A percentile compares a stretch with the other conserved stretches of the same genome.
These are phyloP conservation scores for Phytopythium montanum DNA, from an alignment of 352 stramenopile species.

Conservation along the genomic window DNA sequence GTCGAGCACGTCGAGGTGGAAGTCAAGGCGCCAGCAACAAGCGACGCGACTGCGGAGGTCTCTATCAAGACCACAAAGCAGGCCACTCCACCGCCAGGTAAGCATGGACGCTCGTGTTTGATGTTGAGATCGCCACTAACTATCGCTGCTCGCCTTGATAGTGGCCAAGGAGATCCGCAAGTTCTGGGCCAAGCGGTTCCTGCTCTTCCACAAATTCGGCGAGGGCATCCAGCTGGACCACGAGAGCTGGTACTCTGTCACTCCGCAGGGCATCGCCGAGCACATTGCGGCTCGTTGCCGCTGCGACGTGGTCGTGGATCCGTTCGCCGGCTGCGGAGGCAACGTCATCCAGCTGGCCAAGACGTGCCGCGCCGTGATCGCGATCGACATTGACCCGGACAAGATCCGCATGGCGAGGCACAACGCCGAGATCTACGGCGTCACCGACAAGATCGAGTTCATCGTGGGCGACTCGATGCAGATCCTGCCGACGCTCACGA, in stretches of 20 bases:
- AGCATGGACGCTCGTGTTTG: background rate
- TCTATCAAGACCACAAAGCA: slow-evolving; percentile 5
- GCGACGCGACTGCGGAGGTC: slow-evolving; percentile 1
- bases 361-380: slow-evolving; percentile 88
- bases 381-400: slow-evolving; percentile 89
- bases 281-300: slow-evolving; percentile 78
- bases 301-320: slow-evolving; percentile 88
- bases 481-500: slow-evolving; percentile 62
- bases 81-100: slow-evolving; percentile 28
- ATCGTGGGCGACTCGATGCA: slow-evolving; percentile 86
- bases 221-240: slow-evolving; percentile 89
- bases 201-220: slow-evolving; percentile 90
- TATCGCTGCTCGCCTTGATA: slow-evolving; percentile 11
- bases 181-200: slow-evolving; percentile 89
- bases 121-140: background rate
- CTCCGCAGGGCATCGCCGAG: slow-evolving; percentile 86
- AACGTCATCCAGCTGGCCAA: slow-evolving; percentile 93
- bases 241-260: slow-evolving; percentile 94
- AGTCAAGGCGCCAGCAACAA: slow-evolving; percentile 7
- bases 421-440: slow-evolving; percentile 90
- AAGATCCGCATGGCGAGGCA: slow-evolving; percentile 90
- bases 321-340: slow-evolving; percentile 91
- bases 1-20: slow-evolving; percentile 37
- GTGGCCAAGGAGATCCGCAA: slow-evolving; percentile 59
- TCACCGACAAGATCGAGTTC: slow-evolving; percentile 90